A percentile compares a stretch with the other conserved stretches of the same genome.
phyloP scores from a whole-genome alignment of 2,329 filamentous ascomycete species.

The Curvularia spicifera region DNA sequence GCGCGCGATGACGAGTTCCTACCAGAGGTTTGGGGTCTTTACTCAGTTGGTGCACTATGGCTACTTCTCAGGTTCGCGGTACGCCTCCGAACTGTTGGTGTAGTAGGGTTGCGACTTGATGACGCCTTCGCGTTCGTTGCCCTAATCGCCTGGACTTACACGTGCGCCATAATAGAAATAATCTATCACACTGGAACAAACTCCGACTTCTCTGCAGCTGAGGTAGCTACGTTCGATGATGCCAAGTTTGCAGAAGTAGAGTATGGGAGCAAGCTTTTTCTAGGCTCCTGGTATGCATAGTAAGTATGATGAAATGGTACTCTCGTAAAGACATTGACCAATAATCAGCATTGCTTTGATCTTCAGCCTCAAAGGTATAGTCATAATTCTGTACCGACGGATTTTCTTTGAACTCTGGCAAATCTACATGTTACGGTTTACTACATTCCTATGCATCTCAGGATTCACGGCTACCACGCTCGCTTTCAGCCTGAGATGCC shows the following conservation, averaged over 20 bases:
- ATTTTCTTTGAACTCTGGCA: background rate
- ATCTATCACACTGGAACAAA: slow-evolving; percentile 1
- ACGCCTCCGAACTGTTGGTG: background rate
- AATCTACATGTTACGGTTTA: background rate
- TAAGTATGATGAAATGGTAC: background rate
- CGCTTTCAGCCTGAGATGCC: background rate
- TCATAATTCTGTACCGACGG: background rate
- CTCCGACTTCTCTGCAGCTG: background rate
- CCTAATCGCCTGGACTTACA: background rate
- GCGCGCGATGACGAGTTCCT: background rate
- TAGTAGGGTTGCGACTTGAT: background rate
- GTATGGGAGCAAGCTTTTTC: background rate
- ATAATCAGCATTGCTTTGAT: background rate
- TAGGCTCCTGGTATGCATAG: background rate
- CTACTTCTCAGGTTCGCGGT: background rate
- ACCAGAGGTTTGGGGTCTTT: background rate
- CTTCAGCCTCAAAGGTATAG: background rate
- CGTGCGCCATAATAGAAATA: background rate
- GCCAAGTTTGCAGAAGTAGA: background rate
- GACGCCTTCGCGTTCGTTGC: background rate
- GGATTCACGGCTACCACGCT: background rate
- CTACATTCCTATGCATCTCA: background rate
- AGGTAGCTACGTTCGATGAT: background rate
- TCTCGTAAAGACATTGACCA: background rate
- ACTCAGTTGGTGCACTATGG: background rate